phyloP scores from a whole-genome alignment of 169 alveolate genomes.

The Neospora caninum region DNA sequence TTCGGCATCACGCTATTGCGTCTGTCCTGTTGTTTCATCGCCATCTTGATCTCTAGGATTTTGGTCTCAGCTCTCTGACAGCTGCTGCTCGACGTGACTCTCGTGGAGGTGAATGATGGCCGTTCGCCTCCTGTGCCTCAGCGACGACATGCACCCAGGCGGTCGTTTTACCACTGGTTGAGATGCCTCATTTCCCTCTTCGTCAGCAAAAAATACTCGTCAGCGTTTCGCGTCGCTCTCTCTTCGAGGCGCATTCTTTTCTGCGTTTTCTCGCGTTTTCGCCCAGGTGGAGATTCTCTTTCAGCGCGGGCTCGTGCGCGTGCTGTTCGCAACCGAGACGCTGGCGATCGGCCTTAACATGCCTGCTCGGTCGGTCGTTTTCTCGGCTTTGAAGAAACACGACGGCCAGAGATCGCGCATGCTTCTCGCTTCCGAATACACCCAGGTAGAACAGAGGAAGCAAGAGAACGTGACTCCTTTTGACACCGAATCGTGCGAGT shows the following conservation, averaged over 20 bases:
- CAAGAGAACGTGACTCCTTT: neutral
- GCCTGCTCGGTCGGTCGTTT: conserved; percentile 96
- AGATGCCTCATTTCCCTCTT: neutral
- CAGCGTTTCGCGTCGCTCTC: neutral
- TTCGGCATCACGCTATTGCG: neutral
- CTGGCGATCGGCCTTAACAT: conserved; percentile 99
- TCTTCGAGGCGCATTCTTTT: neutral
- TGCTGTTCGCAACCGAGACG: conserved; percentile 98
- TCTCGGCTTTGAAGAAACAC: conserved; percentile 92
- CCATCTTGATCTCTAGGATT: too few relatives aligned
- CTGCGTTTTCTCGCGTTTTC: too few relatives aligned
- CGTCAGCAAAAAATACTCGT: too few relatives aligned
- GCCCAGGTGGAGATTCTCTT: conserved; percentile 93
- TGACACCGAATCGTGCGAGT: neutral
- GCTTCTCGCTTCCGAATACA: conserved; percentile 96
- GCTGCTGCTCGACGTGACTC: neutral
- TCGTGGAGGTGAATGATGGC: too few relatives aligned
- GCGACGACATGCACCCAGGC: neutral
- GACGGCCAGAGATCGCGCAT: conserved; percentile 90
- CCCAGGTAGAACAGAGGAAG: conserved; percentile 77
- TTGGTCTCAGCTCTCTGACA: too few relatives aligned
- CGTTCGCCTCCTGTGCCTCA: neutral
- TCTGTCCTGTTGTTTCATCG: neutral
- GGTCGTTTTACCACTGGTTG: neutral
- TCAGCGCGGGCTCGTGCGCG: conserved; percentile 94